Percentiles rank a stretch among this genome's conserved stretches.
Evolutionary conservation across 2,329 filamentous ascomycete genomes (phyloP).

Genomic region (Aspergillus sp.): DNA sequence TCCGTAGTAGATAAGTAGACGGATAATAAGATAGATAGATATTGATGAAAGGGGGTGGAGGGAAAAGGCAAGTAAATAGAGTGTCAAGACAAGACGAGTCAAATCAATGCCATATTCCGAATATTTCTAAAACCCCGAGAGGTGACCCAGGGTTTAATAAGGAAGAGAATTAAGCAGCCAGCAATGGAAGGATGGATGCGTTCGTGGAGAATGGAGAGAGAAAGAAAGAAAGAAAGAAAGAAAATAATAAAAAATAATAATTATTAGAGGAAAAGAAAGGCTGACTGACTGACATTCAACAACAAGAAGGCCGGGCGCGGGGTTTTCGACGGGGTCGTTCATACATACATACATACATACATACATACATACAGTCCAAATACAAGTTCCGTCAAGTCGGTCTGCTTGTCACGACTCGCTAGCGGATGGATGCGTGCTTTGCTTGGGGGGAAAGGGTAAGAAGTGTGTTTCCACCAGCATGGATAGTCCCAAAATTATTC

Average conservation of each 20-base stretch:
- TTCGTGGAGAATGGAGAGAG: neutral
- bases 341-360: neutral
- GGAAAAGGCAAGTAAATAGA: too few relatives aligned
- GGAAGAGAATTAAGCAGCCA: neutral
- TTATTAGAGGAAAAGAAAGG: neutral
- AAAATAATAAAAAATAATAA: too few relatives aligned
- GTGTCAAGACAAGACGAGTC: neutral
- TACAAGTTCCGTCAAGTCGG: neutral
- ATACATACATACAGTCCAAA: neutral
- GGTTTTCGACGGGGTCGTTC: slow-evolving; percentile 1
- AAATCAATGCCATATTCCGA: too few relatives aligned
- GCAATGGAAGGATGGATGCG: neutral
- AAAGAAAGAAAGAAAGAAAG: too few relatives aligned
- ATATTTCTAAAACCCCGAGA: neutral
- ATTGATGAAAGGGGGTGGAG: too few relatives aligned
- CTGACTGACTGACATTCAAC: too few relatives aligned
- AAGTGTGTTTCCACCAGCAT: slow-evolving; percentile 3
- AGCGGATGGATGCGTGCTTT: slow-evolving; percentile 8
- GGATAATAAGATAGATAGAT: too few relatives aligned
- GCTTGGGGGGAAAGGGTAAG: too few relatives aligned
- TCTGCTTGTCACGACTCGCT: slow-evolving; percentile 5
- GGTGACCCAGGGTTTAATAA: slow-evolving; percentile 2
- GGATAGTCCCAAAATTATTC: neutral
- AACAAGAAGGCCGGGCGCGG: slow-evolving; percentile 1
- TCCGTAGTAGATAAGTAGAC: neutral